Percentiles rank a stretch among this genome's conserved stretches.
Conservation (phyloP, 768 basidiomycete genomes). For the Tylopilus sp. region DNA sequence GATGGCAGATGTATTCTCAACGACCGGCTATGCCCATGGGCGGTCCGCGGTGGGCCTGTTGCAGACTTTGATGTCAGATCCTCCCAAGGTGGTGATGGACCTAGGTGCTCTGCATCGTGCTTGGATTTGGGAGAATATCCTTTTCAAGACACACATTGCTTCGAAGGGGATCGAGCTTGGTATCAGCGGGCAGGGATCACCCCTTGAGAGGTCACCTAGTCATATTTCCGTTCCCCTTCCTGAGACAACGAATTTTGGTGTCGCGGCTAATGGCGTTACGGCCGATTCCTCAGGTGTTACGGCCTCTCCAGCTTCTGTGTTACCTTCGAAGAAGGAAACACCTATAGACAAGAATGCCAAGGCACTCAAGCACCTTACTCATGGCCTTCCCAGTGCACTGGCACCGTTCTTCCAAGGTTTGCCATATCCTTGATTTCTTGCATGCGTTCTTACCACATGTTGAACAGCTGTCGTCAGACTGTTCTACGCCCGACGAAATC, state of each 20-base stretch:
- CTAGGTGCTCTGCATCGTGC: slow-evolving; percentile 80
- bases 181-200: slow-evolving; percentile 41
- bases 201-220: slow-evolving; percentile 47
- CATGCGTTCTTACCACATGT: slow-evolving; percentile 10
- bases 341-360: slow-evolving; percentile 64
- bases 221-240: slow-evolving; percentile 41
- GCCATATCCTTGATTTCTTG: slow-evolving; percentile 11
- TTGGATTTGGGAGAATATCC: slow-evolving; percentile 84
- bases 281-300: slow-evolving; percentile 21
- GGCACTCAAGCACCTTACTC: slow-evolving; percentile 76
- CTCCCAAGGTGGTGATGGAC: slow-evolving; percentile 60
- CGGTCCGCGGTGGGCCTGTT: slow-evolving; percentile 72
- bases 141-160: slow-evolving; percentile 59
- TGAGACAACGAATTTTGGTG: slow-evolving; percentile 31
- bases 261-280: slow-evolving; percentile 30
- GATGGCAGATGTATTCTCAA: slow-evolving; percentile 84
- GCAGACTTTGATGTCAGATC: slow-evolving; percentile 66
- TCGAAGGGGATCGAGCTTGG: slow-evolving; percentile 52
- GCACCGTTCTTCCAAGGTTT: slow-evolving; percentile 86
- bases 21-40: slow-evolving; percentile 77
- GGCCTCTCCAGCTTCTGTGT: slow-evolving; percentile 22
- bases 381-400: slow-evolving; percentile 69
- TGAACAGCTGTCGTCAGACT: slow-evolving; percentile 77
- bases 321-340: slow-evolving; percentile 38
- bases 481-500: slow-evolving; percentile 76